Conservation (phyloP, 2,329 filamentous ascomycete genomes). For the Arthrobotrys pseudoclavata region DNA sequence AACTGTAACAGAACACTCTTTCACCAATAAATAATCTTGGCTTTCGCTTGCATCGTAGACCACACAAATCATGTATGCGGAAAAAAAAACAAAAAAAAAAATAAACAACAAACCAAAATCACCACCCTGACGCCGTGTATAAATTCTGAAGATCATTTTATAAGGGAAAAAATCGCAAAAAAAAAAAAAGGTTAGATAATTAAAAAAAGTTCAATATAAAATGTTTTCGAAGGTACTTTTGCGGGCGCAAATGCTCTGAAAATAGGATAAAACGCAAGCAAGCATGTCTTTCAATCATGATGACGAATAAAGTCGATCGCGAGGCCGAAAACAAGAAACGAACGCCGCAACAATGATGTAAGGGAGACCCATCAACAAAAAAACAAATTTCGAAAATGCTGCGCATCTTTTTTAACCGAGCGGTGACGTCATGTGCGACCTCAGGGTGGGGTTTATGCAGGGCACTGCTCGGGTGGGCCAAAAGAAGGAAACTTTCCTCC, state of each 20-base stretch:
- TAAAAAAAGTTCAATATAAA: neutral
- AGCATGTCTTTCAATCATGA: conserved; percentile 47
- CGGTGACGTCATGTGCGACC: conserved; percentile 51
- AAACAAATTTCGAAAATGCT: conserved; percentile 39
- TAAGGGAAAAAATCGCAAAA: neutral
- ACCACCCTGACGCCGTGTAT: conserved; percentile 40
- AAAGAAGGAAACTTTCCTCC: conserved; percentile 21
- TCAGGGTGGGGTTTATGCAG: conserved; percentile 50
- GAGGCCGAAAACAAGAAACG: conserved; percentile 49
- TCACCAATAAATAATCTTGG: conserved; percentile 1
- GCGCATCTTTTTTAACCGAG: conserved; percentile 28
- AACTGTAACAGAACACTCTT: neutral
- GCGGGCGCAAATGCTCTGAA: conserved; percentile 29
- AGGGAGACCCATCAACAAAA: conserved; percentile 16
- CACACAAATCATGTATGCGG: neutral
- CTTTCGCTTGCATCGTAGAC: conserved; percentile 14
- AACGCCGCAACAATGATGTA: conserved; percentile 32
- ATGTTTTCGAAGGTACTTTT: conserved; percentile 2
- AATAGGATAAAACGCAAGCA: conserved; percentile 36
- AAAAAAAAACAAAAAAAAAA: conserved; percentile 13
- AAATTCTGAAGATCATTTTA: neutral
- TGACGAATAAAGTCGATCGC: conserved; percentile 58
- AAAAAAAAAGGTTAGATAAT: neutral
- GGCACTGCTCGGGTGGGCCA: conserved; percentile 30
- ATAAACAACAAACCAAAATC: neutral